Base-by-base conservation (phyloP, 139 green algal genomes). In the Yamagishiella unicocca region DNA sequence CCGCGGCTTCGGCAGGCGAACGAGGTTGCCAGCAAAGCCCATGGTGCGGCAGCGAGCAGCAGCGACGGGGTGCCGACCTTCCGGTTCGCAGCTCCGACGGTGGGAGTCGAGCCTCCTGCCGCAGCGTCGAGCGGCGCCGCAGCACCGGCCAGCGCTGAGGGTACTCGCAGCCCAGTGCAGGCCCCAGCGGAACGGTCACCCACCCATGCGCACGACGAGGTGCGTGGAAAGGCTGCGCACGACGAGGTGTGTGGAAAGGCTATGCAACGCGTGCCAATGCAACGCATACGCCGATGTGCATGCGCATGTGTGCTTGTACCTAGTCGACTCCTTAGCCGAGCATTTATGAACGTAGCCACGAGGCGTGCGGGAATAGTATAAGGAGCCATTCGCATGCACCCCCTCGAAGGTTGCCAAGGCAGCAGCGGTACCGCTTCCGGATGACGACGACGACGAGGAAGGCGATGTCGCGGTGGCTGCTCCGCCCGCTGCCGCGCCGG, bases 361-460 rank as follows among this genome's bases (percentile, higher is more conserved):
- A n/a, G n/a, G n/a, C n/a, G n/a, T n/a, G n/a, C n/a, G n/a, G n/a
- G n/a, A n/a, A n/a, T n/a, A n/a, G n/a, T n/a, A n/a, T n/a, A n/a
- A n/a, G n/a, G n/a, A n/a, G n/a, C n/a, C n/a, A n/a, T n/a, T n/a
- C n/a, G n/a, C n/a, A n/a, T n/a, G n/a, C n/a, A n/a, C n/a, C n/a
- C n/a, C n/a, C n/a, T 79, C 35, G 35, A 70, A 90, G 87, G 88
- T 91, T 5, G 43, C n/a, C 4, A 54, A 78, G 24, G 88, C 88
- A 19, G 74, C 88, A 0, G 53, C 66, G 14, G 75, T 89, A 31
- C 88, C 88, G 25, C 77, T 91, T 29, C 88, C 88, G 9, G 74
- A 86, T 29, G 82, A 91, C 17, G 83, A 89, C 21, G 88, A 91
- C 0, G 83, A 89, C 12, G 78, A 90, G 29, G 61, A 53, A 10